Conservation (phyloP, 768 basidiomycete species). For the Mycena chlorophos region DNA sequence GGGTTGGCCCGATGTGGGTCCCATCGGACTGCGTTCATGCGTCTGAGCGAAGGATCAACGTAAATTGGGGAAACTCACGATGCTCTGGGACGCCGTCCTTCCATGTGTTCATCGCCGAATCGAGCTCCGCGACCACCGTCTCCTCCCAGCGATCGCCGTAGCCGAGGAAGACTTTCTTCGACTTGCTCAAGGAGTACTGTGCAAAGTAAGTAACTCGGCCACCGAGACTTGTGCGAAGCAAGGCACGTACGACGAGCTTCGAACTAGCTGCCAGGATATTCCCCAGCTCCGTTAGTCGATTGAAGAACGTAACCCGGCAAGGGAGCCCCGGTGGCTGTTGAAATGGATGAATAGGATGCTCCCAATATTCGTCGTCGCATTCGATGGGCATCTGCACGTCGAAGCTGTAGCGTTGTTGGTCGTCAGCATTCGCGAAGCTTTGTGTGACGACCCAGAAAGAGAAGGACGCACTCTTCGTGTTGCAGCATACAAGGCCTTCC, state of each 20-base stretch:
- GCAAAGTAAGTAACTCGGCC: background rate
- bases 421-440: background rate
- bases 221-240: background rate
- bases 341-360: slow-evolving; percentile 51
- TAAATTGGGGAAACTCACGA: background rate
- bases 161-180: slow-evolving; percentile 47
- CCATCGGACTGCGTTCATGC: background rate
- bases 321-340: slow-evolving; percentile 61
- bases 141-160: slow-evolving; percentile 57
- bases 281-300: slow-evolving; percentile 52
- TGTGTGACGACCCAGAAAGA: slow-evolving; percentile 7
- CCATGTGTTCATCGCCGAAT: slow-evolving; percentile 77
- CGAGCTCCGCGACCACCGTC: slow-evolving; percentile 66
- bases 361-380: slow-evolving; percentile 75
- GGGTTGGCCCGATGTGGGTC: slow-evolving; percentile 36
- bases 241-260: slow-evolving; percentile 49
- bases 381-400: slow-evolving; percentile 65
- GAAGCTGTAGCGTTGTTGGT: slow-evolving; percentile 51
- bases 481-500: slow-evolving; percentile 71
- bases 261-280: slow-evolving; percentile 61
- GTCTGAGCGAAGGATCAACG: background rate
- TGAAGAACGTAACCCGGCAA: slow-evolving; percentile 56
- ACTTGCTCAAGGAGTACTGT: slow-evolving; percentile 68
- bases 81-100: slow-evolving; percentile 59
- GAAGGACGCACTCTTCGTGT: slow-evolving; percentile 63